Conservation (phyloP, 441 rosid species). For the Syzygium malaccense region DNA sequence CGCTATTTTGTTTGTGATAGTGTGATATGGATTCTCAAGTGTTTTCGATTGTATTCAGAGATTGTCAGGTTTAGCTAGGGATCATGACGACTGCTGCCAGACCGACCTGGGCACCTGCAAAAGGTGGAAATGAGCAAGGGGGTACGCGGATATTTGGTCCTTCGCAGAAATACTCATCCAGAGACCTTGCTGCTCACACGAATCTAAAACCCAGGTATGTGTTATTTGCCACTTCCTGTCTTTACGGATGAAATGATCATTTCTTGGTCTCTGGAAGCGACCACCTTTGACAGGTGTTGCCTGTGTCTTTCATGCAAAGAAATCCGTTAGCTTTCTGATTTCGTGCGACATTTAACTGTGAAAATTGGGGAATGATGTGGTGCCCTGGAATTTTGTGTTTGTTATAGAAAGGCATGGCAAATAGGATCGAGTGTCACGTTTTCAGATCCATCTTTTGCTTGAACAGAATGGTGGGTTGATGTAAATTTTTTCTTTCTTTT, state of each 20-base stretch:
- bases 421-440: background rate
- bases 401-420: background rate
- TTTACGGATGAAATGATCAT: background rate
- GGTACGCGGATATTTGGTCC: slow-evolving; percentile 95
- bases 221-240: background rate
- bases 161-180: slow-evolving; percentile 89
- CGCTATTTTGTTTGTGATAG: background rate
- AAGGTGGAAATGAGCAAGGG: slow-evolving; percentile 97
- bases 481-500: background rate
- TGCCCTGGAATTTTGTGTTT: background rate
- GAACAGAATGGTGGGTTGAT: background rate
- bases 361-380: background rate
- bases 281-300: background rate
- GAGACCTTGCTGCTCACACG: slow-evolving; percentile 93
- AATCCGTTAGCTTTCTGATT: background rate
- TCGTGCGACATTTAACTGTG: background rate
- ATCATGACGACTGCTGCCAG: slow-evolving; percentile 93
- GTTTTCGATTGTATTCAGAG: background rate
- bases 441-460: background rate
- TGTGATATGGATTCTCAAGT: background rate
- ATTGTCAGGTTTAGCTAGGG: background rate
- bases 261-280: background rate
- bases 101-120: slow-evolving; percentile 99
- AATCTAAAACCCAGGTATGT: slow-evolving; percentile 73
- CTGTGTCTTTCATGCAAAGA: background rate